phyloP scores from a whole-genome alignment of 202 grass and related monocot species.

The Elaeis oleifera region DNA sequence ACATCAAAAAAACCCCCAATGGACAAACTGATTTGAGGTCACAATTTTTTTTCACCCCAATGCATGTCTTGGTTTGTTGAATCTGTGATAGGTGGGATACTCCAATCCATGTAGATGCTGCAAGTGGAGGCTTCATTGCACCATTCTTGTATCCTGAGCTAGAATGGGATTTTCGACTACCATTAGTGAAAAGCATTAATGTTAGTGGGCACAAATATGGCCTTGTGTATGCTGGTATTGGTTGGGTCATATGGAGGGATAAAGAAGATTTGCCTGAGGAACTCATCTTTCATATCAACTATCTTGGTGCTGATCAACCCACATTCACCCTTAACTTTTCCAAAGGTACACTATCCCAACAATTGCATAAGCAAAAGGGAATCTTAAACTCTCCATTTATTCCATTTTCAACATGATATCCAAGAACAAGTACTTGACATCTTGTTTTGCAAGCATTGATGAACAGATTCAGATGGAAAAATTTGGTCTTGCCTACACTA shows the following conservation, averaged over 20 bases:
- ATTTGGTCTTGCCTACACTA: no score
- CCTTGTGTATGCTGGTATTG: constrained; percentile 78
- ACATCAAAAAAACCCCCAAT: no score
- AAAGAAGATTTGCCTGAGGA: constrained; percentile 72
- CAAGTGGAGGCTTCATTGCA: constrained; percentile 64
- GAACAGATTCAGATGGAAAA: background rate
- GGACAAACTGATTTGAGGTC: no score
- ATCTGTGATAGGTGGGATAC: constrained; percentile 36
- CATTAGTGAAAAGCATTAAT: constrained; percentile 83
- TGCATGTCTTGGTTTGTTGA: no score
- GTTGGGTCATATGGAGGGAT: constrained; percentile 81
- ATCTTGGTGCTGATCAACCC: constrained; percentile 77
- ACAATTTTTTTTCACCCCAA: no score
- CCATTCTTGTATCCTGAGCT: constrained; percentile 65
- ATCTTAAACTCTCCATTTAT: no score
- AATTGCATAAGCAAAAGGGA: no score
- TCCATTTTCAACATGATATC: no score
- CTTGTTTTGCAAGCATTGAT: background rate
- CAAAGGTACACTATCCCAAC: constrained; percentile 36
- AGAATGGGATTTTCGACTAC: constrained; percentile 74
- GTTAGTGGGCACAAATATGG: constrained; percentile 98
- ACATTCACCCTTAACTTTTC: constrained; percentile 96
- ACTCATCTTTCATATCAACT: constrained; percentile 93
- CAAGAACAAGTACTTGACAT: no score
- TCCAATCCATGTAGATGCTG: constrained; percentile 76